These are phyloP conservation scores for Schwanniomyces sp. DNA, from an alignment of 805 yeast species.

Conservation along the genomic window DNA sequence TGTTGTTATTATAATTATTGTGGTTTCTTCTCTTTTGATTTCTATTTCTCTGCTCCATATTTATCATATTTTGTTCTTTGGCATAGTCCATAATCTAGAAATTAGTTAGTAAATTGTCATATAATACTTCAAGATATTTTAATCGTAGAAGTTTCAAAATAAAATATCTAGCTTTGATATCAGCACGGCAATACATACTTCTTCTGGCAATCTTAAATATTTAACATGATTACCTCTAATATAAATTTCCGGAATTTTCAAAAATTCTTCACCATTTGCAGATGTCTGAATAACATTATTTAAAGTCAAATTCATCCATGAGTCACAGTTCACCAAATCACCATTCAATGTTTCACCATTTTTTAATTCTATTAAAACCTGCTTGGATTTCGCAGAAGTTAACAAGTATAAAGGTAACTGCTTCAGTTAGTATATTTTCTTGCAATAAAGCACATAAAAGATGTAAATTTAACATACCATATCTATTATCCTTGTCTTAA, in stretches of 20 bases:
- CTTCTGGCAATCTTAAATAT: conserved; percentile 72
- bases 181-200: conserved; percentile 20
- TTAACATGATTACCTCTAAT: conserved; percentile 85
- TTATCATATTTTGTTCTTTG: conserved; percentile 59
- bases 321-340: conserved; percentile 78
- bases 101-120: not conserved
- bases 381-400: conserved; percentile 87
- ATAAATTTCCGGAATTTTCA: conserved; percentile 70
- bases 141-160: no score
- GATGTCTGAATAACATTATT: conserved; percentile 70
- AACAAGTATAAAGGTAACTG: conserved; percentile 89
- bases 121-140: not conserved
- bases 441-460: no score
- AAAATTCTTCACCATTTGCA: conserved; percentile 58
- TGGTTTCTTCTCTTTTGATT: conserved; percentile 45
- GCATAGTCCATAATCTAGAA: conserved; percentile 63
- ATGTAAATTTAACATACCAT: no score
- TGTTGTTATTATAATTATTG: conserved; percentile 17
- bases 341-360: conserved; percentile 91
- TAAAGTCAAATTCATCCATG: conserved; percentile 93
- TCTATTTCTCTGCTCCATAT: conserved; percentile 49
- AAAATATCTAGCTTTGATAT: not conserved
- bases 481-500: not conserved
- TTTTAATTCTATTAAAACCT: conserved; percentile 85
- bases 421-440: not conserved